These are phyloP conservation scores for Colletotrichum orchidophilum DNA, from an alignment of 2,329 filamentous ascomycete genomes.

Conservation along the genomic window DNA sequence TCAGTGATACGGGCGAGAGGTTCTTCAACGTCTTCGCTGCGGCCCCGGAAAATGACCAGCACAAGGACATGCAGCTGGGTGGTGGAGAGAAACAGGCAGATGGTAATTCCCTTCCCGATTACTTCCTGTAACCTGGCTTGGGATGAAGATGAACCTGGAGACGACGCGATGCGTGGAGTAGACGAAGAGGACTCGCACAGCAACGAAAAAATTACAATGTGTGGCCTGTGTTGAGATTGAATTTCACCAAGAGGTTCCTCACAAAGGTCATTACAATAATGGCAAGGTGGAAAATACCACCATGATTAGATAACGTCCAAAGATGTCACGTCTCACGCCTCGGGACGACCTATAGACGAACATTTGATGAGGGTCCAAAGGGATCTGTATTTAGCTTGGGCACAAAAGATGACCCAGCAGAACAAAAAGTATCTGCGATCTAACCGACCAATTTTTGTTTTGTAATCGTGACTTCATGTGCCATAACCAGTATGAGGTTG, in stretches of 20 bases:
- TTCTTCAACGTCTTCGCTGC: constrained; percentile 99
- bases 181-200: background rate
- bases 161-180: background rate
- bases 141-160: background rate
- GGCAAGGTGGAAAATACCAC: background rate
- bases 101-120: constrained; percentile 72
- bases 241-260: background rate
- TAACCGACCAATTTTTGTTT: constrained; percentile 15
- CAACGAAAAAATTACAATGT: background rate
- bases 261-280: background rate
- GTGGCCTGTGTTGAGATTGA: background rate
- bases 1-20: constrained; percentile 89
- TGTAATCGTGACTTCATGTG: constrained; percentile 23
- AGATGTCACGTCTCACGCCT: background rate
- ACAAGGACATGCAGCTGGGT: constrained; percentile 84
- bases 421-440: constrained; percentile 9
- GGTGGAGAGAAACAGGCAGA: constrained; percentile 74
- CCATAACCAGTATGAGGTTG: constrained; percentile 9
- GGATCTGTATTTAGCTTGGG: constrained; percentile 10
- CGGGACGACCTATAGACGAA: background rate
- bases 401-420: background rate
- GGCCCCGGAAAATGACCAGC: constrained; percentile 92
- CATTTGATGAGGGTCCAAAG: background rate
- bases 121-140: constrained; percentile 66
- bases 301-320: background rate